Base-by-base conservation (phyloP, 1,284 basidiomycete species). In the Cryptococcus maquisensis region DNA sequence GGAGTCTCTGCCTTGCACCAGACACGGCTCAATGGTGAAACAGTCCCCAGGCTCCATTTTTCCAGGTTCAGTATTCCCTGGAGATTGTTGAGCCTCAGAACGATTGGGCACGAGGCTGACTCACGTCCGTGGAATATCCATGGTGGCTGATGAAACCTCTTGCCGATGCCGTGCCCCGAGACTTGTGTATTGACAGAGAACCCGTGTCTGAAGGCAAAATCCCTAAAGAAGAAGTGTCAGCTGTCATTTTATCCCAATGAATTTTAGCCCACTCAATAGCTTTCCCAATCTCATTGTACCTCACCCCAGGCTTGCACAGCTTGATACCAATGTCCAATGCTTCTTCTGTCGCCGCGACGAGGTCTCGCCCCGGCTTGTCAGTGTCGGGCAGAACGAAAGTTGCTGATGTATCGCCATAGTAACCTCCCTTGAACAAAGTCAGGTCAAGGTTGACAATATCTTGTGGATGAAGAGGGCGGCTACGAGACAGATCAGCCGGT, bases 381-480 rank as follows among this genome's bases (percentile, higher is more conserved):
- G 88, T 87, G 24, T 84, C 71, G 24, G 89, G 88, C 2, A 94
- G 84, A 2, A 86, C 73, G 71, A 90, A 91, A 0, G 86, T 94
- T 53, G 81, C 75, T 0, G 88, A 90, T 0, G 89, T 92, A 65
- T 94, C 90, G 0, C 90, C 90, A 65, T 94, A 90, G 71, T 84
- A 90, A 1, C 87, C 87, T 52, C 87, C 77, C 23, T 85, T 76
- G 69, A 82, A 92, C 6, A 92, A 79, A 0, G 90, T 93, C 4
- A 94, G 75, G 71, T 94, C 90, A 39, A 94, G 79, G 67, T 91
- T 92, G 63, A 94, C 78, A 44, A 93, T 87, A 65, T 94, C 90
- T 2, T 86, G 86, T 48, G 87, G 79, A 69, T 86, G 81, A 3
- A 93, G 80, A 0, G 83, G 83, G n/a, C 88, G 87, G 55, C 89